Conservation (phyloP, 306 rosid species). For the Cicer bijugum region DNA sequence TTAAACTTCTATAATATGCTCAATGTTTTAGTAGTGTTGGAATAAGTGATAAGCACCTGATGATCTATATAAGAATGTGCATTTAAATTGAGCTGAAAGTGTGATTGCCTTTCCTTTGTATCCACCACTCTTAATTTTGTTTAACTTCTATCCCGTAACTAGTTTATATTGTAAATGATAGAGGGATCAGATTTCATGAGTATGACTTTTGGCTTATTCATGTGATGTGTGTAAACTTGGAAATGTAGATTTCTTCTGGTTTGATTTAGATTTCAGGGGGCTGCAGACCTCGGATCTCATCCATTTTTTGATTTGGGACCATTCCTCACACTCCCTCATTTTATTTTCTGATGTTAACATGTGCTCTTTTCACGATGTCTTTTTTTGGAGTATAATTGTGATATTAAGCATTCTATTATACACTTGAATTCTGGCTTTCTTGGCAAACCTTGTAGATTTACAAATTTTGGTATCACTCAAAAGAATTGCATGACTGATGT, state of each 20-base stretch:
- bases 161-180: background rate
- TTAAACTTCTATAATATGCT: constrained; percentile 8
- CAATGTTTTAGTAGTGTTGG: background rate
- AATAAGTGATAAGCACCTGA: background rate
- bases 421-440: constrained; percentile 4
- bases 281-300: constrained; percentile 6
- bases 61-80: background rate
- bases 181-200: constrained; percentile 9
- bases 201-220: constrained; percentile 9
- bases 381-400: constrained; percentile 22
- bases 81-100: constrained; percentile 16
- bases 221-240: background rate
- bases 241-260: constrained; percentile 19
- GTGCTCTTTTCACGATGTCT: background rate
- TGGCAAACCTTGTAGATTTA: constrained; percentile 12
- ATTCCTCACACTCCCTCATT: background rate
- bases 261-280: background rate
- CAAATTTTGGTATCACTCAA: constrained; percentile 26
- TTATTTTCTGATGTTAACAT: background rate
- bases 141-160: background rate
- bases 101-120: constrained; percentile 4
- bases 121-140: constrained; percentile 15
- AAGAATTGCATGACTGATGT: constrained; percentile 50
- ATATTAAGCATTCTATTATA: background rate
- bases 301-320: constrained; percentile 14